phyloP scores from a whole-genome alignment of 164 flowering plant species.

The Houttuynia cordata region DNA sequence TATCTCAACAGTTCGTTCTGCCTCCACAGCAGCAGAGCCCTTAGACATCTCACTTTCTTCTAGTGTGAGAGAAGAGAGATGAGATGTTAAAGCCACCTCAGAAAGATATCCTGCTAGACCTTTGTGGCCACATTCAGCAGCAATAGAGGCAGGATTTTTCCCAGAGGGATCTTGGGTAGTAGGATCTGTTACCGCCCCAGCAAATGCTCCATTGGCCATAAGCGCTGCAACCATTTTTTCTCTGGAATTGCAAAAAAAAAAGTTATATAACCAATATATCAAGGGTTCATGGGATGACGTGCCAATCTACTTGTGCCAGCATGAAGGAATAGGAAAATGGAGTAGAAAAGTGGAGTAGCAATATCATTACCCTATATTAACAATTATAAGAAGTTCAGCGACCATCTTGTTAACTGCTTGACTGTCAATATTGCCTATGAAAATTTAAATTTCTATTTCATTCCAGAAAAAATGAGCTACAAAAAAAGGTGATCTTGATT shows the following conservation, averaged over 20 bases:
- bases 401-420: no score
- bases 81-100: slow-evolving; percentile 75
- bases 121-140: slow-evolving; percentile 58
- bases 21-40: slow-evolving; percentile 62
- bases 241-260: slow-evolving; percentile 21
- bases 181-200: slow-evolving; percentile 93
- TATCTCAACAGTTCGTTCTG: slow-evolving; percentile 54
- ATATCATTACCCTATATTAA: no score
- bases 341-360: no score
- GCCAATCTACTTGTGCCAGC: no score
- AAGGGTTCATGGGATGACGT: no score
- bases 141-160: slow-evolving; percentile 68
- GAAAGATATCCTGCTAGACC: slow-evolving; percentile 98
- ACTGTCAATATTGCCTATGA: no score
- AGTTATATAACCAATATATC: neutral
- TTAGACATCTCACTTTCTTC: slow-evolving; percentile 72
- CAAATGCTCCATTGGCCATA: slow-evolving; percentile 78
- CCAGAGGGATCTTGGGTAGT: slow-evolving; percentile 59
- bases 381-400: no score
- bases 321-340: no score
- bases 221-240: slow-evolving; percentile 95
- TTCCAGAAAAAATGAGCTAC: no score
- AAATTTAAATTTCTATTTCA: neutral
- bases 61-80: slow-evolving; percentile 69
- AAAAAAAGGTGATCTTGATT: no score